Conservation (phyloP, 257 asterid genomes). For the Petunia axillaris region DNA sequence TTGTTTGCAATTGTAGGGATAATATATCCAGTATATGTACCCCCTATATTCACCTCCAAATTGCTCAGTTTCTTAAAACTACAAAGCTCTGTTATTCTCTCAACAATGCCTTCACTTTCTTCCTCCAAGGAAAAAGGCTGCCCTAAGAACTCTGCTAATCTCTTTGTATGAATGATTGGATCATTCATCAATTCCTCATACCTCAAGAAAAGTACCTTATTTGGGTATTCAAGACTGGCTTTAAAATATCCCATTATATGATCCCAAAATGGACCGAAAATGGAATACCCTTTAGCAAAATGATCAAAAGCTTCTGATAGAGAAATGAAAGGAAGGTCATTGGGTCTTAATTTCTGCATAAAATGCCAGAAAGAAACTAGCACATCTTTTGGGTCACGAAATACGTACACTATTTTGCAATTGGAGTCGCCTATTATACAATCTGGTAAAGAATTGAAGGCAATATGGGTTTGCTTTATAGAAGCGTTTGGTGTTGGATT, state of each 20-base stretch:
- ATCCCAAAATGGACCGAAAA: conserved; percentile 49
- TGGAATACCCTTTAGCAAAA: conserved; percentile 37
- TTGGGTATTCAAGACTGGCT: conserved; percentile 31
- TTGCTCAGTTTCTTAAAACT: too few species aligned
- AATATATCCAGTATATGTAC: too few species aligned
- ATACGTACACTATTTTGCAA: too few species aligned
- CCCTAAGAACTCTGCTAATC: too few species aligned
- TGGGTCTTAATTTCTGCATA: conserved; percentile 35
- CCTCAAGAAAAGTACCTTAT: conserved; percentile 15
- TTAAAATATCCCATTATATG: conserved; percentile 50
- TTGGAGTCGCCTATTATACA: too few species aligned
- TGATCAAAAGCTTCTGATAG: conserved; percentile 38
- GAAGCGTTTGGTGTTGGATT: too few species aligned
- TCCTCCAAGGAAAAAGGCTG: too few species aligned
- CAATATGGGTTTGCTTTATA: too few species aligned
- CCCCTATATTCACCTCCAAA: too few species aligned
- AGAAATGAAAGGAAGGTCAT: conserved; percentile 30
- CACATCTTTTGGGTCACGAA: conserved; percentile 38
- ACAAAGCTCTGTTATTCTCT: too few species aligned
- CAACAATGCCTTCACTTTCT: too few species aligned
- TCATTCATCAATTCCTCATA: conserved; percentile 34
- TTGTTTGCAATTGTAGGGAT: not conserved
- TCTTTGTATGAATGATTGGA: not conserved
- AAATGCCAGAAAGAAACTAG: conserved; percentile 53
- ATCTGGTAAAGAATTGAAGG: too few species aligned